phyloP scores from a whole-genome alignment of 2,329 filamentous ascomycete genomes.

The Alternaria atra region DNA sequence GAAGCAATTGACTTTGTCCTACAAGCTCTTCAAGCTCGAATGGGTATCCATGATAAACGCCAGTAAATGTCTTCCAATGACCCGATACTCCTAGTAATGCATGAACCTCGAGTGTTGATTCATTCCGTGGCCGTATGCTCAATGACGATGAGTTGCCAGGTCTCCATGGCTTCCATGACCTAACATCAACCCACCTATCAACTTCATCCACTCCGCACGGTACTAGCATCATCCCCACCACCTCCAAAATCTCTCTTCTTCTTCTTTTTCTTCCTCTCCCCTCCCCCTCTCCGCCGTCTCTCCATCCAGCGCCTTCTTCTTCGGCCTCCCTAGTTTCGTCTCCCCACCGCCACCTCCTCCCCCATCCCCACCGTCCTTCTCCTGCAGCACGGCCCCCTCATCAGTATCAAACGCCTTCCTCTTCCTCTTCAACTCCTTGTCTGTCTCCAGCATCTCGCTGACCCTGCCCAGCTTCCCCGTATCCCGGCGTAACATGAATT shows the following conservation, averaged over 20 bases:
- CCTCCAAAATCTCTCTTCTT: constrained; percentile 27
- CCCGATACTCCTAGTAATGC: background rate
- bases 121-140: background rate
- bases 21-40: background rate
- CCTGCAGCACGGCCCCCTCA: constrained; percentile 66
- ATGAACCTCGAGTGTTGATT: rapidly evolving
- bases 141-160: background rate
- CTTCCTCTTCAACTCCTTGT: constrained; percentile 83
- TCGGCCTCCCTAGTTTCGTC: constrained; percentile 22
- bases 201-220: constrained; percentile 29
- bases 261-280: constrained; percentile 30
- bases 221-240: constrained; percentile 30
- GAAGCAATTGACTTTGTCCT: background rate
- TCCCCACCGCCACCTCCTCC: constrained; percentile 13
- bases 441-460: constrained; percentile 87
- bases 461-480: constrained; percentile 87
- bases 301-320: constrained; percentile 29
- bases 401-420: constrained; percentile 77
- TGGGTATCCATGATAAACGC: constrained; percentile 1
- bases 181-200: background rate
- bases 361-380: constrained; percentile 28
- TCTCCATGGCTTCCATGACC: background rate
- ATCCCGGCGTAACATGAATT: constrained; percentile 89
- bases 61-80: rapidly evolving
- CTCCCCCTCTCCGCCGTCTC: constrained; percentile 9